These are phyloP conservation scores for Zea luxurians DNA, from an alignment of 176 grass and related monocot genomes.

Conservation along the genomic window DNA sequence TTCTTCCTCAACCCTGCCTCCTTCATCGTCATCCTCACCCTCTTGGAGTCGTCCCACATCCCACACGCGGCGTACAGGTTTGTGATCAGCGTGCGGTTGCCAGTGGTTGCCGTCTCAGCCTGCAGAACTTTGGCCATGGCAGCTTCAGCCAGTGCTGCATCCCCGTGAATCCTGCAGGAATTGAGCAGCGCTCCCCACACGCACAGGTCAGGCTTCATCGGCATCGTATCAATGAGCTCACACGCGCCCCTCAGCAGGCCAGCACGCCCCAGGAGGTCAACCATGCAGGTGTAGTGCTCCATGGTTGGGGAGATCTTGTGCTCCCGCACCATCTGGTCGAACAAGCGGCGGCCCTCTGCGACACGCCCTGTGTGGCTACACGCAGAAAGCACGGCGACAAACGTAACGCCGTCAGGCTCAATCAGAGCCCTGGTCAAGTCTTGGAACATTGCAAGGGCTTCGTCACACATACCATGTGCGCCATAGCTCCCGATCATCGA, in stretches of 20 bases:
- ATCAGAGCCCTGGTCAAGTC: slow-evolving; percentile 32
- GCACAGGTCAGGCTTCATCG: slow-evolving; percentile 44
- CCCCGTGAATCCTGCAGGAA: slow-evolving; percentile 56
- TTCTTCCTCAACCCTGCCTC: slow-evolving; percentile 59
- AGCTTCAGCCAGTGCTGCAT: slow-evolving; percentile 35
- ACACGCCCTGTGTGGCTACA: slow-evolving; percentile 54
- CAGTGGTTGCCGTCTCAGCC: slow-evolving; percentile 21
- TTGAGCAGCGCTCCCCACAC: slow-evolving; percentile 66
- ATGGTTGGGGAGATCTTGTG: slow-evolving; percentile 47
- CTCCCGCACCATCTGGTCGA: slow-evolving; percentile 45
- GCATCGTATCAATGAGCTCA: slow-evolving; percentile 48
- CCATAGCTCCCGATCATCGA: slow-evolving; percentile 55
- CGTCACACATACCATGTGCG: slow-evolving; percentile 50
- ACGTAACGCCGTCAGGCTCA: slow-evolving; percentile 47
- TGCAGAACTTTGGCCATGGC: slow-evolving; percentile 38
- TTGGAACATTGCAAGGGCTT: slow-evolving; percentile 43
- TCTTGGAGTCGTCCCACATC: slow-evolving; percentile 60
- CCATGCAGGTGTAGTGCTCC: slow-evolving; percentile 77
- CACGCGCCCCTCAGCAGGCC: slow-evolving; percentile 51
- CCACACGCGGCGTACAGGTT: slow-evolving; percentile 59
- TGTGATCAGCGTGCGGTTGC: slow-evolving; percentile 56
- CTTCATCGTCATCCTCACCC: slow-evolving; percentile 59
- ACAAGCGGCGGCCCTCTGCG: slow-evolving; percentile 47
- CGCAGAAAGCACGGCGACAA: slow-evolving; percentile 43
- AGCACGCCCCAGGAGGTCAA: slow-evolving; percentile 55